Conservation (phyloP, 1,284 basidiomycete genomes). For the Chiua sp. region DNA sequence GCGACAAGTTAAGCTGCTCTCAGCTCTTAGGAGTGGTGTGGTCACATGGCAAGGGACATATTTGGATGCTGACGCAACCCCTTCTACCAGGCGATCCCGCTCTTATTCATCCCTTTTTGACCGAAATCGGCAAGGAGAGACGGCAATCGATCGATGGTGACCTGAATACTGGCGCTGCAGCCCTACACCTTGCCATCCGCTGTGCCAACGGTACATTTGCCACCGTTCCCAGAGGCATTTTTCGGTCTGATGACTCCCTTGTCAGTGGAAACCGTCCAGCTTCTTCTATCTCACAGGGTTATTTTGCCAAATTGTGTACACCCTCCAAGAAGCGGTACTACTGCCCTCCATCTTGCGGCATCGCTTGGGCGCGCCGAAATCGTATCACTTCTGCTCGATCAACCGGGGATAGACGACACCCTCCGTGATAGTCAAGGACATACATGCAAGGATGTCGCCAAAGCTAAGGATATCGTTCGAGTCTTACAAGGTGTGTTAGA, state of each 20-base stretch:
- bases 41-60: background rate
- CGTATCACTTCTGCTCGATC: slow-evolving; percentile 77
- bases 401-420: slow-evolving; percentile 84
- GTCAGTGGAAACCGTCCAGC: slow-evolving; percentile 44
- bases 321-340: slow-evolving; percentile 78
- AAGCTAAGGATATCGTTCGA: slow-evolving; percentile 72
- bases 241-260: slow-evolving; percentile 6
- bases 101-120: slow-evolving; percentile 83
- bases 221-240: background rate
- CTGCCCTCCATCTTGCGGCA: slow-evolving; percentile 88
- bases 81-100: slow-evolving; percentile 69
- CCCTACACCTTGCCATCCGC: slow-evolving; percentile 86
- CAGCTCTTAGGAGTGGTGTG: slow-evolving; percentile 73
- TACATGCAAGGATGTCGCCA: slow-evolving; percentile 79
- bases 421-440: slow-evolving; percentile 72
- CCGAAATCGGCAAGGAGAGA: slow-evolving; percentile 72
- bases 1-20: slow-evolving; percentile 74
- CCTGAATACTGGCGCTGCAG: slow-evolving; percentile 70
- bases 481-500: slow-evolving; percentile 64
- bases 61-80: slow-evolving; percentile 3
- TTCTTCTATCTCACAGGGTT: slow-evolving; percentile 75
- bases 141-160: slow-evolving; percentile 50
- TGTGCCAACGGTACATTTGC: slow-evolving; percentile 72
- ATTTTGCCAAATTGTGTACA: slow-evolving; percentile 81
- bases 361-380: slow-evolving; percentile 83